Base-by-base conservation (phyloP, 176 grass and related monocot species). In the Oryza glumipatula region DNA sequence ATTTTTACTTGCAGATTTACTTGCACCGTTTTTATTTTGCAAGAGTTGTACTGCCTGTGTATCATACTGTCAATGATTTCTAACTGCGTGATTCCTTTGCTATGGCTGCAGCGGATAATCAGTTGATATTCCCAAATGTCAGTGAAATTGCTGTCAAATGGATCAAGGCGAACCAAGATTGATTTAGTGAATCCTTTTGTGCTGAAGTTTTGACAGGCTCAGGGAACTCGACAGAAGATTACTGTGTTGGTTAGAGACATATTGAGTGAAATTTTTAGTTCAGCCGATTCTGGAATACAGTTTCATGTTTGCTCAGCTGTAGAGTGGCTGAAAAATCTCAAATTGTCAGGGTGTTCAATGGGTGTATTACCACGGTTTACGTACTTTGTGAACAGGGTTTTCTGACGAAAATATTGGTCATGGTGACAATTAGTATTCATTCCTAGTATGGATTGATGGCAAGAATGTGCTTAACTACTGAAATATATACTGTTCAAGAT, bases 51-150 rank as follows among this genome's bases (percentile, higher is more conserved):
- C 47, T 49, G 47, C 4, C 15, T 56, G 16, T 19, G 52, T 21
- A 19, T 56, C 52, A 19, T 5, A 56, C n/a, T 58, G 21, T 70
- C 66, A 15, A 49, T 15, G 21, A 38, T 38, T 38, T 70, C 47
- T 71, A 26, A 81, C 32, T 11, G 67, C 65, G 39, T 7, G 5
- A 7, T 58, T 71, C 56, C 17, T 70, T 7, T 17, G 4, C 51
- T 26, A 14, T 58, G 52, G 8, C 2, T 72, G 35, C 35, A 72
- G 80, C 33, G 2, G 14, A 10, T 82, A n/a, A 60, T 56, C 79
- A 43, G 35, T 61, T 72, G 21, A 72, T 43, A 44, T 72, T 30
- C 80, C 79, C 80, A 16, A 51, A 60, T 81, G 19, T 70, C 16
- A 11, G 54, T 70, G 35, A 5, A 5, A 26, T 66, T 49, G 47